These are phyloP conservation scores for Colletotrichum costaricense DNA, from an alignment of 2,329 filamentous ascomycete species.

Conservation along the genomic window DNA sequence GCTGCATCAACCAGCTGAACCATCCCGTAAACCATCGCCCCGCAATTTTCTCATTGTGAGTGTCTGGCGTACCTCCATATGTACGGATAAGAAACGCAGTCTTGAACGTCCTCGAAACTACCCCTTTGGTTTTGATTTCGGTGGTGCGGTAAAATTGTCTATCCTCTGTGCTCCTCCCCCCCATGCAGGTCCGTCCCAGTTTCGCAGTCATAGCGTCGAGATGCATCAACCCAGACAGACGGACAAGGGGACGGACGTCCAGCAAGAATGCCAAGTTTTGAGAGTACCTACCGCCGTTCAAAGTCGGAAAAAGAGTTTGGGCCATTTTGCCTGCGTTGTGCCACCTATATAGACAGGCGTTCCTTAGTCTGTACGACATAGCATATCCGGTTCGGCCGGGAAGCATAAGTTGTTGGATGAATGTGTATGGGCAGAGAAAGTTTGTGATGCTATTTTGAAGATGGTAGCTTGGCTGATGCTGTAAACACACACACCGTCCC, in stretches of 20 bases:
- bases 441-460: not conserved
- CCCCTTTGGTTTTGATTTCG: constrained; percentile 16
- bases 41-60: not conserved
- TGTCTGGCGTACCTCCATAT: too few species aligned
- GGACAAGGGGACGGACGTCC: not conserved
- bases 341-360: too few species aligned
- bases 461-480: not conserved
- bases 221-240: constrained; percentile 19
- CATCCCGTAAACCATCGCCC: not conserved
- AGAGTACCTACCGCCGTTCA: not conserved
- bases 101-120: not conserved
- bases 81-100: not conserved
- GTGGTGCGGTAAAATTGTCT: not conserved
- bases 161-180: not conserved
- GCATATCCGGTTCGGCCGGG: not conserved
- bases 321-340: too few species aligned
- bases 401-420: not conserved
- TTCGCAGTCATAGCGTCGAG: constrained; percentile 24
- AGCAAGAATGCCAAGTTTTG: not conserved
- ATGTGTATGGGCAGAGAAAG: not conserved
- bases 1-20: not conserved
- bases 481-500: not conserved
- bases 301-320: not conserved
- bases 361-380: too few species aligned
- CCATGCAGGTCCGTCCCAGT: constrained; percentile 29